Evolutionary conservation across 768 basidiomycete species (phyloP).

Genomic region (Rhizopogon salebrosus): DNA sequence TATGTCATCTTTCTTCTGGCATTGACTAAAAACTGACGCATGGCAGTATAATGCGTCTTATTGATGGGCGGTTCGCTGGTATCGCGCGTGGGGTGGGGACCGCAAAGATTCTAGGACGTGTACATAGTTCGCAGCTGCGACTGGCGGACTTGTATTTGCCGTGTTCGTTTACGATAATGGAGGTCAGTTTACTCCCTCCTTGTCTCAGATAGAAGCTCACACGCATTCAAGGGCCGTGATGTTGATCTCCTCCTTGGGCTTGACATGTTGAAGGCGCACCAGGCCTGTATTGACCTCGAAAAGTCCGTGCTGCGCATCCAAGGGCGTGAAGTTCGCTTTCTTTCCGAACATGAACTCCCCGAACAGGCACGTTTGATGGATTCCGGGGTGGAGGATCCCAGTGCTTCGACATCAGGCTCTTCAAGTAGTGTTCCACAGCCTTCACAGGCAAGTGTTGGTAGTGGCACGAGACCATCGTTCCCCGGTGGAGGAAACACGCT

Average conservation of each 20-base stretch:
- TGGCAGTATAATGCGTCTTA: constrained; percentile 81
- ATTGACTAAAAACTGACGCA: constrained; percentile 2
- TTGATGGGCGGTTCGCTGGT: constrained; percentile 84
- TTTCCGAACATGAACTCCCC: constrained; percentile 93
- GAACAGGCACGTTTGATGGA: constrained; percentile 59
- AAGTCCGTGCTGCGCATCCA: constrained; percentile 91
- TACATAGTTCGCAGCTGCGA: constrained; percentile 92
- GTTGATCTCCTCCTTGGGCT: constrained; percentile 96
- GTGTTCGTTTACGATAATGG: constrained; percentile 93
- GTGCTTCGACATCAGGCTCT: constrained; percentile 15
- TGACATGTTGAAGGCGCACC: constrained; percentile 99
- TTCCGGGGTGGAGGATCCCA: constrained; percentile 20
- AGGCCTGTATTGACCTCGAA: constrained; percentile 91
- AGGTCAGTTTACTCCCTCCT: constrained; percentile 42
- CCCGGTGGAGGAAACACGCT: constrained; percentile 67
- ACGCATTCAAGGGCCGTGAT: constrained; percentile 59
- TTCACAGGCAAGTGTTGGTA: constrained; percentile 11
- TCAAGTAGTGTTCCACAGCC: constrained; percentile 2
- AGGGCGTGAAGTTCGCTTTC: constrained; percentile 81
- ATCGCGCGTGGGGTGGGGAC: constrained; percentile 94
- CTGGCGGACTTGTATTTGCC: constrained; percentile 78
- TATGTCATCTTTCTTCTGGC: constrained; percentile 30
- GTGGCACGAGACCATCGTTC: neutral
- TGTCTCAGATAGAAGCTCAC: neutral
- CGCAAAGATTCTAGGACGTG: constrained; percentile 87